Evolutionary conservation across 164 flowering plant genomes (phyloP), one percentile per base, ranked within the genome.

Genomic region (Platanus orientalis): DNA sequence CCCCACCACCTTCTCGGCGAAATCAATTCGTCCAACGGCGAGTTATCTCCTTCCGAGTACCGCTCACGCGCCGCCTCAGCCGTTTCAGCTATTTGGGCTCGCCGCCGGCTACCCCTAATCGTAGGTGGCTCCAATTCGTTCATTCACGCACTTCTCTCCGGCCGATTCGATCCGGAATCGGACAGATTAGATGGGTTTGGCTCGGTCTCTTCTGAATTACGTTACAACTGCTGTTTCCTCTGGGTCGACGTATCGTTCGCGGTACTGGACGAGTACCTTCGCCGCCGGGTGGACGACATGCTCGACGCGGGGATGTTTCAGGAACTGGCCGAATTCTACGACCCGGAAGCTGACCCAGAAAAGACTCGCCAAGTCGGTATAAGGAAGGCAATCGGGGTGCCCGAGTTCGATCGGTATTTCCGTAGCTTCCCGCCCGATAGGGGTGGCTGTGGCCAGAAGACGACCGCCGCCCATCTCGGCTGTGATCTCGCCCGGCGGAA

Each of bases 121-220:
- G 97, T 74, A 6, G 99, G 99, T 13, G 99, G 97, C 26, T 95
- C 99, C 25, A 92, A 92, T 75, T 92, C 99, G 16, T 80, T 82
- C 78, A 75, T 95, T 26, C 80, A 88, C 72, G 78, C 94, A 0
- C 78, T 89, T 7, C 61, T 93, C 24, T 66, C 81, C 0, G 69
- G 78, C 53, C 54, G 63, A 9, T 82, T 68, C 71, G 64, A 76
- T 28, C 84, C 88, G 0, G 72, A 60, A 0, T 5, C 67, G 14
- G 72, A 81, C 68, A 64, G 61, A 4, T 82, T 77, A 16, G n/a
- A n/a, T n/a, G 20, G 34, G 29, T 49, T 73, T 3, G n/a, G n/a
- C n/a, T n/a, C n/a, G n/a, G 61, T 73, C 2, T 65, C 76, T 1
- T 6, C 75, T 7, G 76, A 71, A 23, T 67, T 85, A 21, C 78